phyloP scores from a whole-genome alignment of 495 filamentous ascomycete genomes.

The Lepidopterella palustris region DNA sequence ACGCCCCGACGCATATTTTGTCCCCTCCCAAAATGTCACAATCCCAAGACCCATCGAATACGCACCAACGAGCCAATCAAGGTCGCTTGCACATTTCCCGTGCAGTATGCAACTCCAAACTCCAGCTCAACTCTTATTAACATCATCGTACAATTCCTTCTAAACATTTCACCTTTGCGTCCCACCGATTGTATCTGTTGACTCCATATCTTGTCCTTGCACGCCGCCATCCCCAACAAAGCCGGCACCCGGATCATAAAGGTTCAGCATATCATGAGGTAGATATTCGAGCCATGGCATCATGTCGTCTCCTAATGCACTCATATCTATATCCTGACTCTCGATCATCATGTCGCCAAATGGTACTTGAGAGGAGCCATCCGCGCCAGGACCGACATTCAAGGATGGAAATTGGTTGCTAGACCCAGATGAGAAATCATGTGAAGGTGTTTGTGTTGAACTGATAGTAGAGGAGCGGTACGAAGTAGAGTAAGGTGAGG shows the following conservation, averaged over 20 bases:
- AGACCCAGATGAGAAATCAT: conserved; percentile 38
- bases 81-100: too few species aligned
- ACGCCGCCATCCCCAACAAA: background rate
- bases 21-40: too few species aligned
- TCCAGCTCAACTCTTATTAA: too few species aligned
- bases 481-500: background rate
- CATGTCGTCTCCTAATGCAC: conserved; percentile 48
- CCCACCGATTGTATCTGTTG: background rate
- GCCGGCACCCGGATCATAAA: conserved; percentile 36
- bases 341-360: conserved; percentile 60
- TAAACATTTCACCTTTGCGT: background rate
- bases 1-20: too few species aligned
- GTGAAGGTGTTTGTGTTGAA: conserved; percentile 5
- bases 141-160: too few species aligned
- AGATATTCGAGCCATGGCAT: conserved; percentile 64
- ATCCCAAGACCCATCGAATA: too few species aligned
- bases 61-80: too few species aligned
- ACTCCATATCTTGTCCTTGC: background rate
- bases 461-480: conserved; percentile 2
- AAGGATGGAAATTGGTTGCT: conserved; percentile 16
- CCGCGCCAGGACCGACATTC: conserved; percentile 37
- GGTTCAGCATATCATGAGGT: conserved; percentile 56
- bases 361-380: conserved; percentile 24
- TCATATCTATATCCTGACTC: conserved; percentile 64
- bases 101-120: too few species aligned